phyloP scores from a whole-genome alignment of 768 basidiomycete genomes.

The Calocybe indica region DNA sequence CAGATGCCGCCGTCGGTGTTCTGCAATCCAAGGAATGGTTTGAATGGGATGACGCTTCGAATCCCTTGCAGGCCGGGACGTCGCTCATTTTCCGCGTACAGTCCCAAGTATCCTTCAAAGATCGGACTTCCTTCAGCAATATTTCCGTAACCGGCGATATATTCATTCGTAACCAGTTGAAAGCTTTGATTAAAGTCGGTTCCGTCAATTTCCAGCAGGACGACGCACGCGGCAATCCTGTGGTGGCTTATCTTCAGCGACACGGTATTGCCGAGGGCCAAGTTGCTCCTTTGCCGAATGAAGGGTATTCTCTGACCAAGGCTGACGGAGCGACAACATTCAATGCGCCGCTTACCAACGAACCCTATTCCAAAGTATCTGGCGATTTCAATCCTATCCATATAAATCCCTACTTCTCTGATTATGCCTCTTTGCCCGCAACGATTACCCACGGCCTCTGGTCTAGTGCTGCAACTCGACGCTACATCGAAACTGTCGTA shows the following conservation, averaged over 20 bases:
- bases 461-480: slow-evolving; percentile 91
- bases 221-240: slow-evolving; percentile 88
- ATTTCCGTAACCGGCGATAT: slow-evolving; percentile 81
- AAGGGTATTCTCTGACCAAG: slow-evolving; percentile 79
- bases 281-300: slow-evolving; percentile 70
- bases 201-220: slow-evolving; percentile 83
- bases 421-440: slow-evolving; percentile 86
- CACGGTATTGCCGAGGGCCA: slow-evolving; percentile 80
- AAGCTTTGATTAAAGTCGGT: slow-evolving; percentile 84
- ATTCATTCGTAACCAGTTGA: slow-evolving; percentile 84
- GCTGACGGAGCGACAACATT: slow-evolving; percentile 58
- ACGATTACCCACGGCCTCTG: slow-evolving; percentile 99
- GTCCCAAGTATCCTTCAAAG: slow-evolving; percentile 86
- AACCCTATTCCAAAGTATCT: slow-evolving; percentile 92
- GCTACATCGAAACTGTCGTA: slow-evolving; percentile 88
- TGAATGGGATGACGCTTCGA: slow-evolving; percentile 82
- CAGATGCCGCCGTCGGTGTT: slow-evolving; percentile 81
- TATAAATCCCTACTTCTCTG: slow-evolving; percentile 96
- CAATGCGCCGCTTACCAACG: slow-evolving; percentile 84
- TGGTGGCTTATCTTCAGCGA: slow-evolving; percentile 87
- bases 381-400: slow-evolving; percentile 99
- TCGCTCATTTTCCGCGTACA: slow-evolving; percentile 85
- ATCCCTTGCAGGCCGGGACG: slow-evolving; percentile 73
- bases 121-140: slow-evolving; percentile 77
- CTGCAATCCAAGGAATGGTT: slow-evolving; percentile 98